Base-by-base conservation (phyloP, 2,329 filamentous ascomycete species). In the Huntiella savannae region DNA sequence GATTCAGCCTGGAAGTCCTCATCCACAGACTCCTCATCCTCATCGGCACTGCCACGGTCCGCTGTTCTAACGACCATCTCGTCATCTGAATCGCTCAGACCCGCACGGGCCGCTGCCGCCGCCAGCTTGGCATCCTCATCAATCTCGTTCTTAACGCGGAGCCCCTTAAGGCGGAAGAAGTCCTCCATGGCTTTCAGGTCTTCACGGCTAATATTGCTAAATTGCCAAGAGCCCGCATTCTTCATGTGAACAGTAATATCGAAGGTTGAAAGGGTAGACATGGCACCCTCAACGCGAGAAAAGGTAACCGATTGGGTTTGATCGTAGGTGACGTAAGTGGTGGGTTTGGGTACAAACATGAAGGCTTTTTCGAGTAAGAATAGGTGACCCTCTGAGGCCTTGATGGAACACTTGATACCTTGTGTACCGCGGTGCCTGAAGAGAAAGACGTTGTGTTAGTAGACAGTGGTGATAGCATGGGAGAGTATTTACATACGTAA, bases 401-500 rank as follows among this genome's bases (percentile, higher is more conserved):
- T 98, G 75, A 98, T 95, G n/a, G 87, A 93, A 63, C 91, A 98
- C 66, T 98, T 98, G 63, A 98, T 92, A 49, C 91, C 91, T 54
- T 79, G 84, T 62, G 95, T 87, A 56, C 82, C 77, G 60, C 94
- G 86, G 64, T 96, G 91, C 54, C 82, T 75, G 44, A 5, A 13
- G 11, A 15, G 10, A 17, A 17, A 35, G 15, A 2, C 16, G 17
- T 13, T 38, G 50, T 33, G 38, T 15, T 19, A 46, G 32, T 8
- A 22, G n/a, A 10, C 8, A 13, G 34, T 19, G 11, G 5, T 33
- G 34, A 19, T 35, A 4, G 10, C 11, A 28, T 19, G 41, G 16
- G 12, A 2, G 15, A 15, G 15, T 32, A 13, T 38, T 36, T 16
- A 62, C 66, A 48, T 63, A 78, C 69, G 78, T 92, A 59, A 79